Evolutionary conservation across 2,329 filamentous ascomycete genomes (phyloP).

Genomic region (Helotiales sp.): DNA sequence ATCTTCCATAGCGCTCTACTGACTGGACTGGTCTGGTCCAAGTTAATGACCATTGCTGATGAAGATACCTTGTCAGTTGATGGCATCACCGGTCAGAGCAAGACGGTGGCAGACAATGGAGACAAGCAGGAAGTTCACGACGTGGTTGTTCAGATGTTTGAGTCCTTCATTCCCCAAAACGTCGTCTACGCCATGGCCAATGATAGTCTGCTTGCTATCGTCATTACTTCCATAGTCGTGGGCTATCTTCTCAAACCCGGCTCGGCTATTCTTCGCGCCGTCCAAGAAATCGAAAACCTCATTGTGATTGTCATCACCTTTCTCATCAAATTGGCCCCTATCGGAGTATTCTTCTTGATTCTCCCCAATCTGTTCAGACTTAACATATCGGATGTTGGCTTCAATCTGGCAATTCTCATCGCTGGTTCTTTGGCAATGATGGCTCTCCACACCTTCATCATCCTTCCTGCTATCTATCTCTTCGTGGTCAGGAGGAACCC

Average conservation of each 20-base stretch:
- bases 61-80: background rate
- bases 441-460: constrained; percentile 3
- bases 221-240: constrained; percentile 1
- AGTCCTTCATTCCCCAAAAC: constrained; percentile 15
- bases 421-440: constrained; percentile 6
- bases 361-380: constrained; percentile 17
- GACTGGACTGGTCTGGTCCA: constrained; percentile 10
- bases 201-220: constrained; percentile 9
- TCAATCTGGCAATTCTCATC: constrained; percentile 6
- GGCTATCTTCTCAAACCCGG: constrained; percentile 10
- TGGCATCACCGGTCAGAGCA: background rate
- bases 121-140: background rate
- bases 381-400: constrained; percentile 9
- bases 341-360: constrained; percentile 17
- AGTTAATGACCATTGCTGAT: constrained; percentile 3
- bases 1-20: constrained; percentile 16
- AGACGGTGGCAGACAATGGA: background rate
- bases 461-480: constrained; percentile 8
- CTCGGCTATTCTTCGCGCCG: constrained; percentile 1
- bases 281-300: constrained; percentile 4
- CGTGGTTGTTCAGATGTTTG: constrained; percentile 11
- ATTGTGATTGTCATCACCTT: constrained; percentile 11
- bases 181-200: constrained; percentile 12
- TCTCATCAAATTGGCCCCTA: constrained; percentile 11
- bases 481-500: constrained; percentile 9